Conservation (phyloP, 768 basidiomycete species). For the Mycena galericulata region DNA sequence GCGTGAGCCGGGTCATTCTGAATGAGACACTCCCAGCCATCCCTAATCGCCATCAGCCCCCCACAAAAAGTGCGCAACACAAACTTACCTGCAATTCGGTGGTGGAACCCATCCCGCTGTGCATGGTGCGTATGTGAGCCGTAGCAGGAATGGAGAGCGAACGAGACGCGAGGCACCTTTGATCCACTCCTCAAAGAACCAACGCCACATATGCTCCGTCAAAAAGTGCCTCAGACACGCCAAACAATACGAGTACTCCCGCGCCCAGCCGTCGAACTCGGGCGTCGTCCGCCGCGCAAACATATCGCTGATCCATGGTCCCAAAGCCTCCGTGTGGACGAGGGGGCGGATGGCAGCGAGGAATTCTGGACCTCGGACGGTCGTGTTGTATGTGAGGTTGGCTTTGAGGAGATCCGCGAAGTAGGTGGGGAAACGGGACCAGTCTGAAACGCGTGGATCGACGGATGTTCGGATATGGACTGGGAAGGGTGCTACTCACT, state of each 20-base stretch:
- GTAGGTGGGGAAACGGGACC: background rate
- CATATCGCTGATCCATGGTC: background rate
- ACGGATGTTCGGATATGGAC: background rate
- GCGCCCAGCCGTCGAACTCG: background rate
- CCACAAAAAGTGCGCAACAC: no score
- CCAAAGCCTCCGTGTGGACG: background rate
- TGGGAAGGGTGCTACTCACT: slow-evolving; percentile 17
- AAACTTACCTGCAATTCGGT: slow-evolving; percentile 31
- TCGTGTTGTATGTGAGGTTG: background rate
- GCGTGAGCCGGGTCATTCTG: no score
- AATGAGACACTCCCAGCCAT: no score
- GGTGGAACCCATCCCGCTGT: slow-evolving; percentile 22
- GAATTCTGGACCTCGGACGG: background rate
- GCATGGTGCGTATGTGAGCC: no score
- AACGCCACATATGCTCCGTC: slow-evolving; percentile 26
- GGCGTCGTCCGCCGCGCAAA: background rate
- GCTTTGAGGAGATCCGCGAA: background rate
- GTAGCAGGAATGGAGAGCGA: background rate
- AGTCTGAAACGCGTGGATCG: background rate
- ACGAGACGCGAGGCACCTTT: background rate
- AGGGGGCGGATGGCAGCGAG: background rate
- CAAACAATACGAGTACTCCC: slow-evolving; percentile 13
- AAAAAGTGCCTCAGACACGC: slow-evolving; percentile 21
- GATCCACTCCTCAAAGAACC: slow-evolving; percentile 11
- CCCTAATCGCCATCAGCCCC: no score